phyloP scores from a whole-genome alignment of 2,329 filamentous ascomycete genomes.

The Calonectria hongkongensis region DNA sequence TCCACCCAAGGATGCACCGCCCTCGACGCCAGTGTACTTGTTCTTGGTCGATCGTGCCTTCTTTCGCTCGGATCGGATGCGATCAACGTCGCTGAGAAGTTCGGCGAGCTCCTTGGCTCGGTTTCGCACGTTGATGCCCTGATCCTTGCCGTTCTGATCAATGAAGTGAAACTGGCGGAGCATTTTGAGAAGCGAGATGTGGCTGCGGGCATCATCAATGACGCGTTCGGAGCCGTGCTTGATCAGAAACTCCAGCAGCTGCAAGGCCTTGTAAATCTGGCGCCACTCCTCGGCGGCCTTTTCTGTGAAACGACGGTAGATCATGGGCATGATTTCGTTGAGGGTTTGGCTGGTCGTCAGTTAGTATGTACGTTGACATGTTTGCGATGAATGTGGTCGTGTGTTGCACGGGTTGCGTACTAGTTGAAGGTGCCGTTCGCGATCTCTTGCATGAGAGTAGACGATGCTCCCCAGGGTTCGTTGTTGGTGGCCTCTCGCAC shows the following conservation, averaged over 20 bases:
- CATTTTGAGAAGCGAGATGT: slow-evolving; percentile 98
- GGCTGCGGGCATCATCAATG: slow-evolving; percentile 96
- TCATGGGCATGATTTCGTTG: slow-evolving; percentile 99
- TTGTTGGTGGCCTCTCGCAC: slow-evolving; percentile 99
- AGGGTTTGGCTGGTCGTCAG: slow-evolving; percentile 83
- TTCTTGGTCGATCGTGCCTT: slow-evolving; percentile 93
- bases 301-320: slow-evolving; percentile 99
- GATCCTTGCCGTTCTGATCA: slow-evolving; percentile 96
- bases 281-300: slow-evolving; percentile 99
- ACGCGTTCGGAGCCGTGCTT: slow-evolving; percentile 99
- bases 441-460: slow-evolving; percentile 96
- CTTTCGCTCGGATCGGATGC: slow-evolving; percentile 88
- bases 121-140: slow-evolving; percentile 98
- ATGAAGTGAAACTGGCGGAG: slow-evolving; percentile 98
- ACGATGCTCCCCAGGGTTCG: slow-evolving; percentile 94
- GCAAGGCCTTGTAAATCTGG: slow-evolving; percentile 98
- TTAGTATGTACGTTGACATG: slow-evolving; percentile 42
- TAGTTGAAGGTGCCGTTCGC: slow-evolving; percentile 98
- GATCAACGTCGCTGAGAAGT: slow-evolving; percentile 92
- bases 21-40: slow-evolving; percentile 97
- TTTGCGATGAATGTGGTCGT: slow-evolving; percentile 40
- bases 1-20: slow-evolving; percentile 79
- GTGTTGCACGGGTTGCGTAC: slow-evolving; percentile 70
- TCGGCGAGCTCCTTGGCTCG: slow-evolving; percentile 96
- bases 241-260: slow-evolving; percentile 96